Base-by-base conservation (phyloP, 2,329 filamentous ascomycete species). In the Fusarium circinatum region DNA sequence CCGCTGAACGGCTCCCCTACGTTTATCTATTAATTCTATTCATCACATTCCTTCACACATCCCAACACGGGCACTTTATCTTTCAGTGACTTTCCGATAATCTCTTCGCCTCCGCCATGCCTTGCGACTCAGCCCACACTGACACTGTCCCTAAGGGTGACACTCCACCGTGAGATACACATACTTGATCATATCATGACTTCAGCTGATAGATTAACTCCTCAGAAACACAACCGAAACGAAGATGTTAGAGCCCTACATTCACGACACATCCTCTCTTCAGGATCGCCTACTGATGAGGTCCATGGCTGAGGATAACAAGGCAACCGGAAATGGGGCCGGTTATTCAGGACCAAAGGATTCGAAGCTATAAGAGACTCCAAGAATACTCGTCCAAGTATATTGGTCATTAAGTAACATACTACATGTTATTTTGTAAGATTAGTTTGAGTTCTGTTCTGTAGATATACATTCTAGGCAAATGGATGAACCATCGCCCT, bases 231-330 rank as follows among this genome's bases (percentile, higher is more conserved):
- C 34, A 7, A n/a, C 4, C 4, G 14, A 44, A 12, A 13, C 11
- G 2, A 41, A 32, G 12, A 70, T 70, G 51, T 47, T 70, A 10
- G 17, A 24, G 13, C 18, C 8, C 22, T 70, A 30, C 22, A 65
- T 73, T 28, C 6, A 66, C 45, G 61, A 73, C 22, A 70, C 45
- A 2, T 41, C 47, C 13, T 65, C 56, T n/a, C 17, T 70, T 18
- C 45, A 30, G 9, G 67, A 70, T 48, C 67, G 65, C 10, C 59
- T 70, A 3, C 8, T 70, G 10, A 44, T 70, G 22, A 54, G 47
- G 30, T 42, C 66, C 34, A 30, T 52, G 18, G 28, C 36, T 30
- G 52, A 54, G 26, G 28, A 48, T 20, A 48, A n/a, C 15, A 62
- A 48, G 59, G 18, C 36, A 22, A 38, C 45, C 48, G 32, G 38